Evolutionary conservation across 306 rosid genomes (phyloP).

Genomic region (Fragaria nilgerrensis): DNA sequence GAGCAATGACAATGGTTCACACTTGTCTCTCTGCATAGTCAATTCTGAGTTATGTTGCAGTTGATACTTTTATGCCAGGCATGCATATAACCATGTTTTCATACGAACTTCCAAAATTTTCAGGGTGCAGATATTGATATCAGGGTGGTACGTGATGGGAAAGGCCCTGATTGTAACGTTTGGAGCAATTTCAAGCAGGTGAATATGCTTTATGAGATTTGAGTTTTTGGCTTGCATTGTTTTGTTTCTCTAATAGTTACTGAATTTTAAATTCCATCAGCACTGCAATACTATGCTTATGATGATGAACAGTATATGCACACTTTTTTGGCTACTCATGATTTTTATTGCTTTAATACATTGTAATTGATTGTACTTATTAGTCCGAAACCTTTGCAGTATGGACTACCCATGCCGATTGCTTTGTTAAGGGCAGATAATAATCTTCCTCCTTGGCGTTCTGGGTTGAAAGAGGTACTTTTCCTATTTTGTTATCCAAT

Average conservation of each 20-base stretch:
- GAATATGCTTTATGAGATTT: slow-evolving; percentile 23
- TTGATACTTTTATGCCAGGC: slow-evolving; percentile 10
- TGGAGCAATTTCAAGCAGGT: slow-evolving; percentile 99
- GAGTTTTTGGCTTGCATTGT: slow-evolving; percentile 17
- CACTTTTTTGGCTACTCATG: neutral
- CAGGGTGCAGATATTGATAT: slow-evolving; percentile 99
- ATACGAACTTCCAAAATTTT: slow-evolving; percentile 34
- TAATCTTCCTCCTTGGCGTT: slow-evolving; percentile 97
- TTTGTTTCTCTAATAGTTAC: neutral
- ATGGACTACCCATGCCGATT: slow-evolving; percentile 76
- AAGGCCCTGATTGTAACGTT: slow-evolving; percentile 92
- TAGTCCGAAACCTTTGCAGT: slow-evolving; percentile 52
- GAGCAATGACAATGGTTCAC: slow-evolving; percentile 93
- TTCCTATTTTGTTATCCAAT: neutral
- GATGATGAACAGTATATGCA: neutral
- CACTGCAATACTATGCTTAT: neutral
- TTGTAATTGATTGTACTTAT: slow-evolving; percentile 20
- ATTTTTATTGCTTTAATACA: neutral
- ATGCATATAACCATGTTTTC: slow-evolving; percentile 19
- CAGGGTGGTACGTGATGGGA: slow-evolving; percentile 96
- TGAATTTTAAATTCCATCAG: neutral
- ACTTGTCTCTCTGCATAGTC: slow-evolving; percentile 15
- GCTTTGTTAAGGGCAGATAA: slow-evolving; percentile 90
- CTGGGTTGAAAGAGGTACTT: slow-evolving; percentile 79
- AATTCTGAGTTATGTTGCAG: neutral